Percentiles rank a stretch among this genome's conserved stretches.
phyloP scores from a whole-genome alignment of 805 yeast genomes.

The Sugiyamaella americana region DNA sequence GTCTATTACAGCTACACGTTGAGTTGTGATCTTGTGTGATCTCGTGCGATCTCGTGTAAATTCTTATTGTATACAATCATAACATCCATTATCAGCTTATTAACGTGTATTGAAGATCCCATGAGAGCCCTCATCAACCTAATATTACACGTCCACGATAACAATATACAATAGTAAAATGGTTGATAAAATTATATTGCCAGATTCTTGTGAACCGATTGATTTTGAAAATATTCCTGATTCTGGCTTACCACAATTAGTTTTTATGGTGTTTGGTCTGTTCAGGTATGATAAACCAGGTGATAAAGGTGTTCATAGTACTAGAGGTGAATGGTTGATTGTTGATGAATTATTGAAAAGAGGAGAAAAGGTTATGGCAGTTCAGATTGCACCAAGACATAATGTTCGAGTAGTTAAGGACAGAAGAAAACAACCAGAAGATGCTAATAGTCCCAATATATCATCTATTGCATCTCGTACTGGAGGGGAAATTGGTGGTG shows the following conservation, averaged over 20 bases:
- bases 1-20: too few species aligned
- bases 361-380: background rate
- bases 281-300: background rate
- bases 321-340: background rate
- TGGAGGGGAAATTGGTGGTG: background rate
- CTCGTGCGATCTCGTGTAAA: too few species aligned
- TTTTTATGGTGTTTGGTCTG: background rate
- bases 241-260: background rate
- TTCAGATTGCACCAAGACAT: background rate
- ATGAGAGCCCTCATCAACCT: too few species aligned
- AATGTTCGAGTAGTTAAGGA: background rate
- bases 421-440: background rate
- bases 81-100: too few species aligned
- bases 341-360: background rate
- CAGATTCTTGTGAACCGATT: background rate
- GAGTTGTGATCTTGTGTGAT: too few species aligned
- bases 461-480: background rate
- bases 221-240: background rate
- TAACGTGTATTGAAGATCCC: too few species aligned
- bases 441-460: background rate
- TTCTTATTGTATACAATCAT: too few species aligned
- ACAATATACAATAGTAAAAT: too few species aligned
- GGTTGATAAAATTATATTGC: background rate
- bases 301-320: background rate
- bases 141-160: too few species aligned